A percentile compares a stretch with the other conserved stretches of the same genome.
Evolutionary conservation across 2,329 filamentous ascomycete genomes (phyloP).

Genomic region (Cytospora mali): DNA sequence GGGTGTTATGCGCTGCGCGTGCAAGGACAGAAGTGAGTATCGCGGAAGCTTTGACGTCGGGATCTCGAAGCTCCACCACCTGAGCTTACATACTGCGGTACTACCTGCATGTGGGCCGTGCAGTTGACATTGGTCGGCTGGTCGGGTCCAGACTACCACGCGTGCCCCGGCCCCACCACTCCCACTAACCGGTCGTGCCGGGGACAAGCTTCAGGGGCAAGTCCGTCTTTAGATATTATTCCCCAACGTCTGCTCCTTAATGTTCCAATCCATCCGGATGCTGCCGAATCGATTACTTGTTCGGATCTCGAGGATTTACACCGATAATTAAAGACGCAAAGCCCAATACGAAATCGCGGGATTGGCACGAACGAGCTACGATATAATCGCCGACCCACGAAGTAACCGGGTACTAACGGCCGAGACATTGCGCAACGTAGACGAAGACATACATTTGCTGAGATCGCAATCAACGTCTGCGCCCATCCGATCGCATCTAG

Average conservation of each 20-base stretch:
- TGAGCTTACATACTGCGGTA: conserved; percentile 1
- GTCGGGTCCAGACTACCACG: background rate
- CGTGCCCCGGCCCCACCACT: background rate
- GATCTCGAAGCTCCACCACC: background rate
- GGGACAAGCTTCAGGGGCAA: conserved; percentile 21
- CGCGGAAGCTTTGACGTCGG: conserved; percentile 7
- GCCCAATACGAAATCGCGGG: conserved; percentile 2
- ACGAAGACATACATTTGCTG: background rate
- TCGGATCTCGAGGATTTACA: background rate
- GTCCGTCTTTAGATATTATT: conserved; percentile 12
- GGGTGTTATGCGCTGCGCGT: background rate
- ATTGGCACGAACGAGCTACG: background rate
- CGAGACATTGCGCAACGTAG: conserved; percentile 17
- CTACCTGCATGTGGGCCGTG: conserved; percentile 16
- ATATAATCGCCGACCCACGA: background rate
- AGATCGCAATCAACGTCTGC: background rate
- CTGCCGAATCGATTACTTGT: conserved; percentile 14
- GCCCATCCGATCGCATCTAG: background rate
- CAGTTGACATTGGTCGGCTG: background rate
- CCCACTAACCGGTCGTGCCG: conserved; percentile 14
- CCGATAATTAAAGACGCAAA: background rate
- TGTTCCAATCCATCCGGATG: conserved; percentile 4
- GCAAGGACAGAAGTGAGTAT: background rate
- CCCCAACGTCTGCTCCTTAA: background rate
- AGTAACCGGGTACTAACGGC: conserved; percentile 2